These are phyloP conservation scores for Trichoderma reesei DNA, from an alignment of 495 filamentous ascomycete species.

Conservation along the genomic window DNA sequence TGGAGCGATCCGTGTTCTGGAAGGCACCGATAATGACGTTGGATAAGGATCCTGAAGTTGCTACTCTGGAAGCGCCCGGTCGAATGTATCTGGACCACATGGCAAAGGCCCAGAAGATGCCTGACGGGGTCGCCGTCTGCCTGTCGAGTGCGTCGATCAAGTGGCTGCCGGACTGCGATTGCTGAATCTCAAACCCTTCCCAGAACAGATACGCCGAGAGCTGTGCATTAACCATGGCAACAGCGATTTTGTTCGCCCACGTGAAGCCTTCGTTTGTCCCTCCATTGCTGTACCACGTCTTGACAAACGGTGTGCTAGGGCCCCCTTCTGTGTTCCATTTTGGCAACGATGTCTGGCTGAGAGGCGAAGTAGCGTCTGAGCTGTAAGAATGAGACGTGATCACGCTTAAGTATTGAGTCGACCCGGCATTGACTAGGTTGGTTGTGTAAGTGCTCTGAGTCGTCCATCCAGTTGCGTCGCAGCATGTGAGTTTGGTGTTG, in stretches of 20 bases:
- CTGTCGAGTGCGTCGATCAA: constrained; percentile 25
- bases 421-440: constrained; percentile 18
- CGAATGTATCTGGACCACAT: constrained; percentile 40
- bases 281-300: constrained; percentile 38
- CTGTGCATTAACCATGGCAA: constrained; percentile 33
- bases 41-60: constrained; percentile 18
- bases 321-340: constrained; percentile 20
- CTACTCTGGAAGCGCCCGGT: constrained; percentile 37
- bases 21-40: constrained; percentile 40
- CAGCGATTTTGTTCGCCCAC: constrained; percentile 43
- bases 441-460: constrained; percentile 28
- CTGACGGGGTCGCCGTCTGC: constrained; percentile 27
- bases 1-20: constrained; percentile 34
- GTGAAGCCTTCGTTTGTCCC: constrained; percentile 40
- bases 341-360: constrained; percentile 11
- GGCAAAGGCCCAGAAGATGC: constrained; percentile 46
- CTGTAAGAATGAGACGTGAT: constrained; percentile 43
- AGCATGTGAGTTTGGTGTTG: constrained; percentile 34
- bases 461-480: constrained; percentile 43
- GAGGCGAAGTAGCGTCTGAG: constrained; percentile 14
- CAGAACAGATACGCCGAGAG: constrained; percentile 46
- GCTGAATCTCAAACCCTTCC: constrained; percentile 31
- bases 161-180: constrained; percentile 25
- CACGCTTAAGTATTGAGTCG: constrained; percentile 11
- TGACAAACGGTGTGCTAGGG: constrained; percentile 21